Percentiles rank a stretch among this genome's conserved stretches.
These are phyloP conservation scores for Aspergillus sp. DNA, from an alignment of 2,329 filamentous ascomycete genomes.

Conservation along the genomic window DNA sequence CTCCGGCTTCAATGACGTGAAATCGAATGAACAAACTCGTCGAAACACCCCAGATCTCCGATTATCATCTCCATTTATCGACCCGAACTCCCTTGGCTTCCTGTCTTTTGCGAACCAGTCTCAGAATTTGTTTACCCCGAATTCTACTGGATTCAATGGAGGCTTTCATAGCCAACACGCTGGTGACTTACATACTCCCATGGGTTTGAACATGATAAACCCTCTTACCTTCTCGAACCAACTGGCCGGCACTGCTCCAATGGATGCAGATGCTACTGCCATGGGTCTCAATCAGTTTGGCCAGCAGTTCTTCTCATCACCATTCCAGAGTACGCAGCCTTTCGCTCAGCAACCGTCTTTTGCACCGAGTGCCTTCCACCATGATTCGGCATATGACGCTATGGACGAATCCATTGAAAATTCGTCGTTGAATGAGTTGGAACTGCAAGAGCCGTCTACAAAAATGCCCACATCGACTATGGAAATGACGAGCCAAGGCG, in stretches of 20 bases:
- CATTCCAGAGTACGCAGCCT: constrained; percentile 58
- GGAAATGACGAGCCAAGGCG: constrained; percentile 20
- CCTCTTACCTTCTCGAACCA: constrained; percentile 55
- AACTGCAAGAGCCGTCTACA: constrained; percentile 46
- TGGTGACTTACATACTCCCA: constrained; percentile 77
- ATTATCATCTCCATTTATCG: constrained; percentile 81
- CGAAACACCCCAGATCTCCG: constrained; percentile 75
- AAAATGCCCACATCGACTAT: constrained; percentile 31
- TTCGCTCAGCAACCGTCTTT: constrained; percentile 59
- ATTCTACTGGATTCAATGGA: constrained; percentile 66
- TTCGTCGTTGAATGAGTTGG: constrained; percentile 53
- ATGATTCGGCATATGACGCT: constrained; percentile 69
- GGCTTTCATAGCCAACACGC: constrained; percentile 69
- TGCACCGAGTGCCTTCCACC: constrained; percentile 71
- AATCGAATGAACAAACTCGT: constrained; percentile 76
- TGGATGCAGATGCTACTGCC: constrained; percentile 47
- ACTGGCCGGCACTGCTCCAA: constrained; percentile 48
- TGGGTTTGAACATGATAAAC: constrained; percentile 66
- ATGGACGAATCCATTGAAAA: constrained; percentile 62
- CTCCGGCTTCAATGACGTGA: constrained; percentile 45
- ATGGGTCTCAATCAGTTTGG: constrained; percentile 64
- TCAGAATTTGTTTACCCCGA: constrained; percentile 80
- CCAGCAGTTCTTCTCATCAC: constrained; percentile 36
- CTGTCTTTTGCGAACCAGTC: constrained; percentile 69
- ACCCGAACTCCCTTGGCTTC: constrained; percentile 77